Conservation (phyloP, 2,329 filamentous ascomycete genomes). For the Paracoccidioides lutzii region DNA sequence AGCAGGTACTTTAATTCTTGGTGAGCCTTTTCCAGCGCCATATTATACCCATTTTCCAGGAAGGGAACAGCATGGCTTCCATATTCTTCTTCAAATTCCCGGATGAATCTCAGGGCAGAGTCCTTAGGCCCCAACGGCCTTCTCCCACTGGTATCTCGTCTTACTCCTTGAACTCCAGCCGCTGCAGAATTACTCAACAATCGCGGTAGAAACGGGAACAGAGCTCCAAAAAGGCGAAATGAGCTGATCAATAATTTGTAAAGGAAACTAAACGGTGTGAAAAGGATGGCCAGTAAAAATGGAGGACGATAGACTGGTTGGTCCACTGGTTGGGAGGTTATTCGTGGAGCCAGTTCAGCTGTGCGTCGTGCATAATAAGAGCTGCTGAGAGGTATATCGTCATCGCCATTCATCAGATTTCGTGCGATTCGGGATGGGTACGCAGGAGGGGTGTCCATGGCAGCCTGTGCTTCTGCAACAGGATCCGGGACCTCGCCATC, state of each 20-base stretch:
- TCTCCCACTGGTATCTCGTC: constrained; percentile 52
- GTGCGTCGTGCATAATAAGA: constrained; percentile 16
- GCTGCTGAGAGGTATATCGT: constrained; percentile 40
- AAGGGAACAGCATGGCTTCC: constrained; percentile 56
- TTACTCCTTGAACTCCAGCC: constrained; percentile 34
- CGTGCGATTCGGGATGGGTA: constrained; percentile 53
- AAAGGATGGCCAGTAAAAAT: constrained; percentile 61
- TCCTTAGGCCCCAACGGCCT: constrained; percentile 72
- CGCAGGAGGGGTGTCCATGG: constrained; percentile 48
- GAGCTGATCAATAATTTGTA: constrained; percentile 55
- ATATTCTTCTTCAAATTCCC: constrained; percentile 93
- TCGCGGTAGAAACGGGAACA: constrained; percentile 70
- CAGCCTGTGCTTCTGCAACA: constrained; percentile 60
- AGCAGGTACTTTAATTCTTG: constrained; percentile 81
- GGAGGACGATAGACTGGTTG: constrained; percentile 57
- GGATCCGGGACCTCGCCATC: constrained; percentile 83
- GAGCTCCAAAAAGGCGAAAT: constrained; percentile 60
- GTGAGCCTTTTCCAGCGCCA: constrained; percentile 81
- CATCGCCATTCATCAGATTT: constrained; percentile 52
- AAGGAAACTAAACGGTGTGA: constrained; percentile 68
- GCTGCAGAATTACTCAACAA: constrained; percentile 35
- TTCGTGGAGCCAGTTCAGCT: constrained; percentile 63
- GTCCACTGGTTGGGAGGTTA: constrained; percentile 60
- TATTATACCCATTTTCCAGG: constrained; percentile 78
- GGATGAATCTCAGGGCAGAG: constrained; percentile 73